Evolutionary conservation across 2,329 filamentous ascomycete species (phyloP), one percentile per base, ranked within the genome.

Genomic region (Paramyrothecium sp.): DNA sequence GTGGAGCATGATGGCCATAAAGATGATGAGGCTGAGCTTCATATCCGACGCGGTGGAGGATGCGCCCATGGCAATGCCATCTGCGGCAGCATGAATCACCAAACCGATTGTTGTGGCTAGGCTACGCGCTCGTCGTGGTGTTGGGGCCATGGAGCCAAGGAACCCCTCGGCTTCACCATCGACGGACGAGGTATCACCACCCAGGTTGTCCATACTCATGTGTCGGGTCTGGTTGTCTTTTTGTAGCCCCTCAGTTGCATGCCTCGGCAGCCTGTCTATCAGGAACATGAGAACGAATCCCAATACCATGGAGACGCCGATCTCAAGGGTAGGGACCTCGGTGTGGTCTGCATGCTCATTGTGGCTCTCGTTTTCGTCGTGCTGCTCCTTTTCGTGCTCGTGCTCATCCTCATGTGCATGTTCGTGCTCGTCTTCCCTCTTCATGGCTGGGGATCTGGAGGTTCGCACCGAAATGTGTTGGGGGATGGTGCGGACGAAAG

Each of bases 201-300:
- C 87, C 26, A 97, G 81, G 64, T 93, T 91, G 64, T 95, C 91
- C 48, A 98, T 81, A 56, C 91, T 96, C 66, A 98, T 95, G 69
- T 97, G 92, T 62, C 92, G 87, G 17, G 89, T 90, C 54, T 87
- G 81, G 16, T 89, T 87, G 41, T 83, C 81, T 20, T 83, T 77
- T 65, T 88, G 87, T 41, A 90, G 77, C 46, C 82, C 81, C 20
- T 90, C 82, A 1, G 84, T 83, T 7, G 88, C 86, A 69, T 92
- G 89, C 46, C 87, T 86, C 8, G 92, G 92, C 10, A 96, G 75
- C 54, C 91, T 88, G 74, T 99, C 94, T 68, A 99, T 89, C 21
- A 99, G 83, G 70, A 97, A 98, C 95, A 99, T 99, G 62, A 97
- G 83, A 57, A 97, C 87, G 73, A 98, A 99, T 13, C 95, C 95